phyloP scores from a whole-genome alignment of 2,329 filamentous ascomycete species.

The Trichoderma sp. region DNA sequence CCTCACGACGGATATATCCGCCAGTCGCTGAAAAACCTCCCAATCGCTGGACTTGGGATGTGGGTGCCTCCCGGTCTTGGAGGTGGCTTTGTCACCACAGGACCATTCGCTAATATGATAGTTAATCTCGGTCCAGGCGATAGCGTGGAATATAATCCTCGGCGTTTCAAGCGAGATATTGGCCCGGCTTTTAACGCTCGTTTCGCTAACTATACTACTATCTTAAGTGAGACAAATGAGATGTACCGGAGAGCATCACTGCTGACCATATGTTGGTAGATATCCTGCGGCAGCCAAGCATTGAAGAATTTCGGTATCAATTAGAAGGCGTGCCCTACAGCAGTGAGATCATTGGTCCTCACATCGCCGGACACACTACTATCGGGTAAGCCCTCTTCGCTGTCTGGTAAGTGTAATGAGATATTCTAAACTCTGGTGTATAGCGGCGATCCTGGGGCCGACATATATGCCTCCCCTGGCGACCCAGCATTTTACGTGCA shows the following conservation, averaged over 20 bases:
- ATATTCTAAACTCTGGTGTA: neutral
- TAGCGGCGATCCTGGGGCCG: neutral
- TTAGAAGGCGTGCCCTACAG: neutral
- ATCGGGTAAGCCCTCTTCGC: neutral
- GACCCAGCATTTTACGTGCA: neutral
- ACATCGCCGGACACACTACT: neutral
- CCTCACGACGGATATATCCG: neutral
- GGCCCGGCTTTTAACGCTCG: neutral
- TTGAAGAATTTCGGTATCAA: neutral
- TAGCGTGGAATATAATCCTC: neutral
- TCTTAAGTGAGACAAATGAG: neutral
- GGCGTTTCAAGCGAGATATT: neutral
- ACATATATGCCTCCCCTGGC: neutral
- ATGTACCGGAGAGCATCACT: neutral
- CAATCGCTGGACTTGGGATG: neutral
- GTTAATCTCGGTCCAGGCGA: neutral
- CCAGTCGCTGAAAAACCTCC: neutral
- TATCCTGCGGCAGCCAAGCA: neutral
- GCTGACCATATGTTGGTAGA: neutral
- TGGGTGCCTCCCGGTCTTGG: neutral
- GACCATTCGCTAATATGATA: neutral
- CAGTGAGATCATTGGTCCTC: neutral
- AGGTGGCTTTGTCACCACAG: neutral
- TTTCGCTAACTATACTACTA: neutral
- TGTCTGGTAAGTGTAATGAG: neutral